A percentile compares a stretch with the other conserved stretches of the same genome.
Evolutionary conservation across 805 yeast genomes (phyloP).

Genomic region (Ogataea philodendri): DNA sequence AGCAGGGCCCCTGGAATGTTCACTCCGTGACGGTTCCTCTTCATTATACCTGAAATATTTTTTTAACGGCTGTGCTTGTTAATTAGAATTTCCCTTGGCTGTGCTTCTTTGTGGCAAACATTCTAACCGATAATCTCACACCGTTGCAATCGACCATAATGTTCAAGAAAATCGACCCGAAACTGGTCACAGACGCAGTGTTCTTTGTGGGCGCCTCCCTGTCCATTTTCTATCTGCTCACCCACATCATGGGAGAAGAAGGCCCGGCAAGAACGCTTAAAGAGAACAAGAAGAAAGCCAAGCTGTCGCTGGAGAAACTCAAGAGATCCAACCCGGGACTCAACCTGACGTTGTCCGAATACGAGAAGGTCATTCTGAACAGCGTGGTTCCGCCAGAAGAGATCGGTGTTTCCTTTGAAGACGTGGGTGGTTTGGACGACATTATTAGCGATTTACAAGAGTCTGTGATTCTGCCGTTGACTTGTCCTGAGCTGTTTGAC

Average conservation of each 20-base stretch:
- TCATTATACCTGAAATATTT: conserved; percentile 10
- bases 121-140: conserved; percentile 4
- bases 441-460: conserved; percentile 85
- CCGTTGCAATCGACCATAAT: no score
- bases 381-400: conserved; percentile 84
- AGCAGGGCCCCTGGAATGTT: conserved; percentile 43
- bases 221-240: conserved; percentile 49
- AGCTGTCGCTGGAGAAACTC: conserved; percentile 55
- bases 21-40: conserved; percentile 33
- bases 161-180: conserved; percentile 31
- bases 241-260: conserved; percentile 30
- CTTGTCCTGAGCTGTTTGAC: conserved; percentile 70
- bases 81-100: conserved; percentile 1
- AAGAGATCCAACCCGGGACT: conserved; percentile 58
- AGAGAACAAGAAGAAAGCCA: conserved; percentile 61
- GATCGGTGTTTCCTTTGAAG: conserved; percentile 69
- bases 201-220: conserved; percentile 48
- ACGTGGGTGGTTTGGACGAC: conserved; percentile 84
- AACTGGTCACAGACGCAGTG: conserved; percentile 31
- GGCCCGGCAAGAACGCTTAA: conserved; percentile 43
- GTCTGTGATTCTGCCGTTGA: conserved; percentile 83
- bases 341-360: conserved; percentile 56
- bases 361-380: conserved; percentile 75
- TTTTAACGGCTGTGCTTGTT: conserved; percentile 8
- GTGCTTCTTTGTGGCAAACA: conserved; percentile 10